Evolutionary conservation across 2,329 filamentous ascomycete species (phyloP).

Genomic region (Trichoderma cornu-damae): DNA sequence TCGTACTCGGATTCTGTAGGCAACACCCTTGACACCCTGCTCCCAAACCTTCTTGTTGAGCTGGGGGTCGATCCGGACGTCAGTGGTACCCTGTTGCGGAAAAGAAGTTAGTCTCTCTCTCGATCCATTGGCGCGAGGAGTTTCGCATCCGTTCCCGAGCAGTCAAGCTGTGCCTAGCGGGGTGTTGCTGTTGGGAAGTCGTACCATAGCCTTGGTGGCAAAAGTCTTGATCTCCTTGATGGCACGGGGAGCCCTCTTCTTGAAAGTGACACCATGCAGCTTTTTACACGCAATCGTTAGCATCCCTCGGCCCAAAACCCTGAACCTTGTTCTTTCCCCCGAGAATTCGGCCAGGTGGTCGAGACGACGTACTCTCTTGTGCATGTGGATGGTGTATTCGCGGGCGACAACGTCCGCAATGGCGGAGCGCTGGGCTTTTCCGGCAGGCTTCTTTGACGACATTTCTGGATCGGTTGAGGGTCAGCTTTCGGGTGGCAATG

Average conservation of each 20-base stretch:
- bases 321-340: not conserved
- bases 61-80: constrained; percentile 97
- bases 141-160: not conserved
- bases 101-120: constrained; percentile 22
- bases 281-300: constrained; percentile 39
- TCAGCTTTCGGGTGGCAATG: constrained; percentile 25
- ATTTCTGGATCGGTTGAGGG: constrained; percentile 33
- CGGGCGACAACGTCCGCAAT: constrained; percentile 98
- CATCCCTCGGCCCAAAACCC: not conserved
- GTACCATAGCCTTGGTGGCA: constrained; percentile 91
- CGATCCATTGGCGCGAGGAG: not conserved
- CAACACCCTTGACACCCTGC: constrained; percentile 96
- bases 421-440: constrained; percentile 68
- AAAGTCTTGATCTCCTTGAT: constrained; percentile 99
- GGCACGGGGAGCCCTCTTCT: constrained; percentile 97
- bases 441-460: constrained; percentile 40
- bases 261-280: constrained; percentile 97
- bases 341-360: constrained; percentile 13
- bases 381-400: constrained; percentile 99
- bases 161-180: constrained; percentile 6
- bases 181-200: constrained; percentile 31
- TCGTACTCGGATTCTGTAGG: constrained; percentile 93
- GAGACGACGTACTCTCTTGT: constrained; percentile 66
- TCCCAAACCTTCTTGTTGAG: constrained; percentile 99
- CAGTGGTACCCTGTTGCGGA: constrained; percentile 73